A percentile compares a stretch with the other conserved stretches of the same genome.
Evolutionary conservation across 768 basidiomycete genomes (phyloP).

Genomic region (Tricholomella constricta): DNA sequence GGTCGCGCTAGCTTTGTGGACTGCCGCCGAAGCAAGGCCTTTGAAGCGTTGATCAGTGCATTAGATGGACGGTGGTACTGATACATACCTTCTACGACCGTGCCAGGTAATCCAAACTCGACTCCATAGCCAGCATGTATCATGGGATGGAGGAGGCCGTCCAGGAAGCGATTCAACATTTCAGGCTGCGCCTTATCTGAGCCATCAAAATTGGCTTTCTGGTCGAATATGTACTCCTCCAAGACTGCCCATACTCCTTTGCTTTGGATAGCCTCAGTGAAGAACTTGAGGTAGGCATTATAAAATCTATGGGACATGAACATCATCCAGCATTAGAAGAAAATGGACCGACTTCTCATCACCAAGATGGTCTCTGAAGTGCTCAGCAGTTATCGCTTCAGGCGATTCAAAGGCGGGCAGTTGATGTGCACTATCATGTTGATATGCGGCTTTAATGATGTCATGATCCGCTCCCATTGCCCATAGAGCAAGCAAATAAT

Average conservation of each 20-base stretch:
- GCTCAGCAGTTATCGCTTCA: slow-evolving; percentile 43
- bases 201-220: slow-evolving; percentile 44
- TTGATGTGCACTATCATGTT: slow-evolving; percentile 37
- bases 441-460: slow-evolving; percentile 40
- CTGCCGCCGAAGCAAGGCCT: slow-evolving; percentile 62
- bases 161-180: slow-evolving; percentile 52
- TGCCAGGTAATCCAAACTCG: slow-evolving; percentile 60
- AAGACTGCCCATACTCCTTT: slow-evolving; percentile 43
- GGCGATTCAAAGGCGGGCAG: slow-evolving; percentile 45
- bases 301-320: slow-evolving; percentile 44
- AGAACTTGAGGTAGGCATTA: slow-evolving; percentile 52
- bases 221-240: slow-evolving; percentile 59
- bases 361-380: slow-evolving; percentile 57
- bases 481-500: slow-evolving; percentile 61
- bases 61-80: not conserved
- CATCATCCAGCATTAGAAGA: not conserved
- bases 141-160: slow-evolving; percentile 62
- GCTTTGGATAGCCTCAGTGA: slow-evolving; percentile 37
- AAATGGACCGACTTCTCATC: slow-evolving; percentile 32
- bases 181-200: slow-evolving; percentile 36
- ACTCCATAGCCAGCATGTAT: slow-evolving; percentile 66
- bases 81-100: slow-evolving; percentile 61
- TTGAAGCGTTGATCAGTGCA: not conserved
- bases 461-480: slow-evolving; percentile 52
- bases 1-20: slow-evolving; percentile 41